phyloP scores from a whole-genome alignment of 2,329 filamentous ascomycete species.

The Cryphonectria japonica region DNA sequence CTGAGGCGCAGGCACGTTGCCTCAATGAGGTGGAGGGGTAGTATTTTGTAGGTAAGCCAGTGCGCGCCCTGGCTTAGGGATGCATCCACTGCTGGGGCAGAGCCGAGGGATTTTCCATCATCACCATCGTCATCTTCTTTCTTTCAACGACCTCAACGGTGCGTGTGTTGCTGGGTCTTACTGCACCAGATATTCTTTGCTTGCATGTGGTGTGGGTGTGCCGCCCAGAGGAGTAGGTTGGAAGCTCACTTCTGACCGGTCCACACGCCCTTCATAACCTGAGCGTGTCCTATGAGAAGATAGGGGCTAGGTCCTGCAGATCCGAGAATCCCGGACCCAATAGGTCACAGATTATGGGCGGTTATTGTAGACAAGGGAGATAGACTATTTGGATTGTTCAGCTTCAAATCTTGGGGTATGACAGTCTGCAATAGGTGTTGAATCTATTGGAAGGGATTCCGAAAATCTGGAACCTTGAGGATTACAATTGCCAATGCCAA shows the following conservation, averaged over 20 bases:
- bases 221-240: background rate
- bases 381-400: background rate
- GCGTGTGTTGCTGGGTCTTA: background rate
- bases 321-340: background rate
- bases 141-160: background rate
- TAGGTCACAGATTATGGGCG: background rate
- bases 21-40: background rate
- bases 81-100: background rate
- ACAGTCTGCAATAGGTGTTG: background rate
- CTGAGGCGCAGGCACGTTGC: background rate
- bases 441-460: background rate
- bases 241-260: background rate
- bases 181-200: background rate
- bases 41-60: conserved; percentile 1
- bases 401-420: background rate
- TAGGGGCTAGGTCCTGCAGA: background rate
- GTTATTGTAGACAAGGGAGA: background rate
- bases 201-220: background rate
- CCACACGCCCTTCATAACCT: background rate
- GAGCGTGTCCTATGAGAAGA: background rate
- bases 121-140: background rate
- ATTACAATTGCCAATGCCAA: background rate
- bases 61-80: background rate
- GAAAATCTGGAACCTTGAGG: background rate
- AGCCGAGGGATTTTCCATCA: background rate